Evolutionary conservation across 1,284 basidiomycete species (phyloP), one percentile per base, ranked within the genome.

Genomic region (Ganoderma multipileum): DNA sequence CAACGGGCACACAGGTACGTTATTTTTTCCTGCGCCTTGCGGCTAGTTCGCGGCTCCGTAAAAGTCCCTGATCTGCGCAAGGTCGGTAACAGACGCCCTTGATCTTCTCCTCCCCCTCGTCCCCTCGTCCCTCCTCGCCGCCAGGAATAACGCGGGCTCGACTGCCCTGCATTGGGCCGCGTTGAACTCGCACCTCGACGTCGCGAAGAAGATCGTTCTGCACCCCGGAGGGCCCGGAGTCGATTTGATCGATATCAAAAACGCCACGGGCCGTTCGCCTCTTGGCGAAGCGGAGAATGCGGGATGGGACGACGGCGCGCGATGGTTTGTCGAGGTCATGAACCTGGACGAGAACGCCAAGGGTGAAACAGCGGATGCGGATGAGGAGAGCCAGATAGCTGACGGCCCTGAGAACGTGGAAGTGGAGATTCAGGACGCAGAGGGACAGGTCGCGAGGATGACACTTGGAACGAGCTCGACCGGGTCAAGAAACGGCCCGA

Each of bases 101-200:
- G 84, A 89, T 57, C 89, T 88, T 74, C 83, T 96, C 20, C 83
- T 96, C 5, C 86, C 92, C 0, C 78, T 89, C 66, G 76, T 93
- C 30, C 84, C 91, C 1, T 75, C 89, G 1, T 80, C 85, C 1
- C 79, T 94, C 2, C 77, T 95, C 38, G 80, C 87, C 2, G 81
- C 83, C 1, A 86, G 86, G 67, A 97, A 96, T 77, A 80, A 80
- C 55, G 85, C 92, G 1, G 86, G 89, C 68, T 95, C 94, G 18
- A 96, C 94, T 1, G 85, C 95, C 6, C 81, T 97, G 12, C 95
- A 97, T 78, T 97, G 95, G 95, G 95, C 95, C 0, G 89, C 93
- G 1, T 79, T 95, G 52, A 97, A 97, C 80, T 84, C 87, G 18
- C 95, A 96, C 73, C 85, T 96, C 7, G 76, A 80, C 11, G 80